Evolutionary conservation across 192 early-diverging fungal species (phyloP), one percentile per base, ranked within the genome.

Genomic region (Coemansia sp.): DNA sequence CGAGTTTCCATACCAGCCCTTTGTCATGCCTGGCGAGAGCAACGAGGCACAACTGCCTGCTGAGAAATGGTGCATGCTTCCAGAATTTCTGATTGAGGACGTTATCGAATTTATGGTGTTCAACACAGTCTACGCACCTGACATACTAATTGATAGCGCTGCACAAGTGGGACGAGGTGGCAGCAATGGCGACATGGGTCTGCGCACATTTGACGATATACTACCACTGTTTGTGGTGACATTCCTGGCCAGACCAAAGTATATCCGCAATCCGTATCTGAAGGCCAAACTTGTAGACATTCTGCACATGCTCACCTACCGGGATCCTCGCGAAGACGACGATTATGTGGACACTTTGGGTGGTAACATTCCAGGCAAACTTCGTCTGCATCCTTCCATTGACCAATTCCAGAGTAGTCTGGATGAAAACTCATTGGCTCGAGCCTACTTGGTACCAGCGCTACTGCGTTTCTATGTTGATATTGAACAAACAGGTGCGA

Each of bases 391-490:
- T 51, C 88, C 87, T 55, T 85, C 85, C 6, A 80, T 92, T 42
- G 6, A 61, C 54, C 79, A 59, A 33, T 80, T 84, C 76, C 75
- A 72, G 46, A 33, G 57, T 22, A 81, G 82, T 32, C 74, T 99
- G 11, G 88, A 91, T 66, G 87, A 87, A 23, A 89, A 94, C 70
- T 84, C 85, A n/a, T 54, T 94, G 61, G 86, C 92, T 1, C 86
- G 92, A 10, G 66, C 86, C 54, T 87, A 89, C 68, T 80, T 97
- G 31, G 88, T 98, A 3, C 88, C 90, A 0, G 88, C 90, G 10
- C 70, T 99, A 22, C 90, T 97, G 85, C 83, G 83, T 55, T 95
- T 96, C 79, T 99, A 98, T 76, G 92, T 96, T 85, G 96, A 98
- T 64, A 93, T 95, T 7, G 97, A 99, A 75, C 90, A 94, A 51